Base-by-base conservation (phyloP, 2,329 filamentous ascomycete species). In the Fonsecaea pedrosoi region DNA sequence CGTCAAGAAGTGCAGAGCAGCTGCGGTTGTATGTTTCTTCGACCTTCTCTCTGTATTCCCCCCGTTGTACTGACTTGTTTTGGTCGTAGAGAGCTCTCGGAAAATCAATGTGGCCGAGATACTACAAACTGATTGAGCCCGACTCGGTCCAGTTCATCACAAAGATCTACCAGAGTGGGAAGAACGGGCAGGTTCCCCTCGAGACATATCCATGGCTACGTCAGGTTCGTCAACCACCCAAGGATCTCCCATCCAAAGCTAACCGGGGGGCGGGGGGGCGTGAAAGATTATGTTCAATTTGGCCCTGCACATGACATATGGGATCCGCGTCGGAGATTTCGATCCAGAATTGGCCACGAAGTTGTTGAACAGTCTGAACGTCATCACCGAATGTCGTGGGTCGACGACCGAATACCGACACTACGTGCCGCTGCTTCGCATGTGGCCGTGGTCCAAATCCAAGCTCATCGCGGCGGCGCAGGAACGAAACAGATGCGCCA, bases 41-140 rank as follows among this genome's bases (percentile, higher is more conserved):
- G 45, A 50, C 15, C 15, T 21, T 25, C 25, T 25, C 25, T 25
- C 25, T 25, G 25, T 25, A 25, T 25, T 25, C 2, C 25, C 25
- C 25, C 25, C 25, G 25, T 25, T 2, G 25, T 25, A 25, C 25
- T 25, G 25, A 25, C 25, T 25, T 2, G 25, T 25, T 25, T 25
- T 2, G 25, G 25, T 25, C 25, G 25, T 13, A 30, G 53, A 54
- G 37, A 50, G 62, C 55, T 30, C 62, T 65, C 18, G 62, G 62
- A 6, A 60, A 65, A 37, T 25, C 45, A 9, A 40, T 56, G 35
- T 65, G 63, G 63, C 63, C 56, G 7, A 25, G 30, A 8, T 65
- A 65, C 48, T 65, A 65, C 53, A 34, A 55, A 10, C 48, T 65
- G 32, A 12, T 65, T 25, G 56, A 65, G 37, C 63, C 63, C 10